These are phyloP conservation scores for Stramenopiles sp. DNA, from an alignment of 352 stramenopile species.

Conservation along the genomic window DNA sequence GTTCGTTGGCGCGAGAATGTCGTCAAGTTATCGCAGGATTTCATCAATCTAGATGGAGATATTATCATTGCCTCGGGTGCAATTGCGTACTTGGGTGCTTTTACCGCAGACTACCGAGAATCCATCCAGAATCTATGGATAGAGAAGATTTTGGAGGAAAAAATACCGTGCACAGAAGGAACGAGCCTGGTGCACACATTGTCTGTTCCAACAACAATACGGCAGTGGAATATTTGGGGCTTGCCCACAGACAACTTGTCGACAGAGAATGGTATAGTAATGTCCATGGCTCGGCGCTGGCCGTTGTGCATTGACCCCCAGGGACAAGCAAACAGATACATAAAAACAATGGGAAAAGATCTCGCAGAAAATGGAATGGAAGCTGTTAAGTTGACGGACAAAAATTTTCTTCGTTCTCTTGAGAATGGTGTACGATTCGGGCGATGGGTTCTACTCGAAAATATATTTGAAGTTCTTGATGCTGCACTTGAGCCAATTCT, in stretches of 20 bases:
- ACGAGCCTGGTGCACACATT: slow-evolving; percentile 47
- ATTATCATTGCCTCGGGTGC: slow-evolving; percentile 65
- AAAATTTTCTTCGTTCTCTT: slow-evolving; percentile 34
- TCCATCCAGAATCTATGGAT: slow-evolving; percentile 56
- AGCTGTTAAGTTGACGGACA: slow-evolving; percentile 53
- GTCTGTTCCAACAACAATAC: slow-evolving; percentile 63
- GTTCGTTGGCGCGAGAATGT: slow-evolving; percentile 63
- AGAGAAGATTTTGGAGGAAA: slow-evolving; percentile 36
- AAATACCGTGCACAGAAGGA: slow-evolving; percentile 54
- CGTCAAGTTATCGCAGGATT: slow-evolving; percentile 44
- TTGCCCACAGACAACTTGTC: slow-evolving; percentile 65
- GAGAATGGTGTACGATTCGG: slow-evolving; percentile 77
- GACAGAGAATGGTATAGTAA: slow-evolving; percentile 76
- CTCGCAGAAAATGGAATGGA: slow-evolving; percentile 55
- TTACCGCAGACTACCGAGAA: slow-evolving; percentile 73
- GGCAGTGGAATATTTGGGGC: slow-evolving; percentile 68
- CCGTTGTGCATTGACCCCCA: slow-evolving; percentile 71
- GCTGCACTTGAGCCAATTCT: slow-evolving; percentile 65
- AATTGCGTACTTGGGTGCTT: slow-evolving; percentile 74
- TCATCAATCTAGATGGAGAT: slow-evolving; percentile 66
- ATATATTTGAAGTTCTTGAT: slow-evolving; percentile 58
- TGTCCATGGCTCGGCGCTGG: slow-evolving; percentile 60
- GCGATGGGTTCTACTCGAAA: slow-evolving; percentile 67
- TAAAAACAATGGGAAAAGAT: slow-evolving; percentile 67
- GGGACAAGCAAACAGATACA: slow-evolving; percentile 70